Evolutionary conservation across 352 stramenopile genomes (phyloP), one percentile per base, ranked within the genome.

Genomic region (Phytophthora ohioensis): DNA sequence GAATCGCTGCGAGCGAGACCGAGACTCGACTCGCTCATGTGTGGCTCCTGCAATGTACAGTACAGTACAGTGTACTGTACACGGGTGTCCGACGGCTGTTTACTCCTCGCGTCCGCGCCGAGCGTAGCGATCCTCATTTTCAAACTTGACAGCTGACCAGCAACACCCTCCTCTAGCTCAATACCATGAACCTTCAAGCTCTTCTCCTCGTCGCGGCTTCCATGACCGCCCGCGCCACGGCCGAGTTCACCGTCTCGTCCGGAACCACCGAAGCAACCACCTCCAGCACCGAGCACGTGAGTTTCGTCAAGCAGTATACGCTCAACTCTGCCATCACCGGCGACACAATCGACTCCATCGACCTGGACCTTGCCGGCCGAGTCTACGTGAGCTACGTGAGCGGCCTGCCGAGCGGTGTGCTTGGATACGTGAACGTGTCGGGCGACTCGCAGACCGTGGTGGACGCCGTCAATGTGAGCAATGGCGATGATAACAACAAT

Each of bases 381-480:
- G 70, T 76, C 3, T 81, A 68, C 59, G 51, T 81, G 27, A 76
- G 62, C 51, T 70, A 76, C 61, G 32, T 64, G 38, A 77, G 59
- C 35, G 57, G 57, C 2, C 48, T 74, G 30, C 57, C 74, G 31
- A 71, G 42, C 15, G 71, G 70, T 5, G 58, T 79, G 21, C 70
- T 78, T 15, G 70, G 70, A 3, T 81, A 81, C 52, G 74, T 81
- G 49, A 79, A 76, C 32, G 74, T 81, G 34, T 74, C 74, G n/a
- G 74, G 70, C 9, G 58, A 76, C 51, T 76, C 70, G 34, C 52
- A 75, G 46, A 36, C 57, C 1, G 59, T 74, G 1, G 70, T 81
- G 17, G 62, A 81, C 31, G 70, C 74, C 3, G 61, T 81, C 15
- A 56, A 32, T 0, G 61, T 76, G 21, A 66, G 31, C 57, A 78